Evolutionary conservation across 495 filamentous ascomycete species (phyloP).

Genomic region (Aspergillus diversus): DNA sequence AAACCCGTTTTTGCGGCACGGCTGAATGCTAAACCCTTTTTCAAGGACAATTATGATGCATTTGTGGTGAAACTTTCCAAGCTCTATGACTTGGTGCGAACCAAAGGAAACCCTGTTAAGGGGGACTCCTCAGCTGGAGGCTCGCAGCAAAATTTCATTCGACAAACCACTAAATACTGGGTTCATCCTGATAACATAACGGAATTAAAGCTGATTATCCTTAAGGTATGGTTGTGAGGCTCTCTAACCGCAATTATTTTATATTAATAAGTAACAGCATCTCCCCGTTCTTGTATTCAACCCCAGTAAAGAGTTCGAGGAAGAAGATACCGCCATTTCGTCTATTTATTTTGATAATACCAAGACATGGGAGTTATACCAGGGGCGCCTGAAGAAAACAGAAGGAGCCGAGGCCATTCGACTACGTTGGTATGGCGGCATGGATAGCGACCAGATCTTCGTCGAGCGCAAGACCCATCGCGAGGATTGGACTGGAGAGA

Average conservation of each 20-base stretch:
- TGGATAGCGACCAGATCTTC: conserved; percentile 93
- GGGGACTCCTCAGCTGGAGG: conserved; percentile 92
- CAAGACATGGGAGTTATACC: conserved; percentile 90
- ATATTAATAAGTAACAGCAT: conserved; percentile 55
- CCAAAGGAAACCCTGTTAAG: conserved; percentile 86
- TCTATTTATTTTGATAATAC: conserved; percentile 98
- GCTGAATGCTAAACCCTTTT: conserved; percentile 94
- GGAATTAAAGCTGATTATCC: conserved; percentile 93
- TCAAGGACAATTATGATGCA: conserved; percentile 97
- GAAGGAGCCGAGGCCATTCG: conserved; percentile 97
- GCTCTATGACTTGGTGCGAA: conserved; percentile 92
- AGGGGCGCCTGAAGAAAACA: conserved; percentile 92
- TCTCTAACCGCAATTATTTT: too few species aligned
- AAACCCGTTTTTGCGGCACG: conserved; percentile 92
- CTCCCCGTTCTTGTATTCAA: conserved; percentile 98
- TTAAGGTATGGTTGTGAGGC: conserved; percentile 61
- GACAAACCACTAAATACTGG: conserved; percentile 99
- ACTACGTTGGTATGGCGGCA: conserved; percentile 95
- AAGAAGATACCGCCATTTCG: conserved; percentile 87
- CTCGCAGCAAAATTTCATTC: conserved; percentile 90
- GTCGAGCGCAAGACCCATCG: conserved; percentile 98
- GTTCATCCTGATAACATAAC: conserved; percentile 99
- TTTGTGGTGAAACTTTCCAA: conserved; percentile 95
- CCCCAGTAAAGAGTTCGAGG: conserved; percentile 92
- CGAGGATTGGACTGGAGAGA: conserved; percentile 99